Evolutionary conservation across 2,329 filamentous ascomycete genomes (phyloP), one percentile per base, ranked within the genome.

Genomic region (Knufia fluminis): DNA sequence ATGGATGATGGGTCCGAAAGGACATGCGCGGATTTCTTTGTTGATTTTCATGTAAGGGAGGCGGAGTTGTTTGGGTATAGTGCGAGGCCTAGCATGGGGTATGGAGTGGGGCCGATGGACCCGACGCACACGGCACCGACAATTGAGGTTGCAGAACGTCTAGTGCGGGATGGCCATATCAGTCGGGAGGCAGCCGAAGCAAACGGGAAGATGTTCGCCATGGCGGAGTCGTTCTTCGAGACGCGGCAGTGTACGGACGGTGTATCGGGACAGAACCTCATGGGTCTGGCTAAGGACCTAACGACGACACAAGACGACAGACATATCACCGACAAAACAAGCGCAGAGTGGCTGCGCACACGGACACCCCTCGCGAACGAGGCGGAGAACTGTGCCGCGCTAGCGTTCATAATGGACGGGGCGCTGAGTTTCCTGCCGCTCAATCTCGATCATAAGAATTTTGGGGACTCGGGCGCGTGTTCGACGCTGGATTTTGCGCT

Each of bases 401-500:
- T 76, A 1, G 62, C 66, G 0, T 76, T 74, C 23, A 48, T 69
- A 1, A 66, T 74, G 61, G 74, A 77, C 26, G 68, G 63, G 0
- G 70, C 61, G 0, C 54, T 76, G 2, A 60, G 70, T 0, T 75
- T 76, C 32, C 28, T 69, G 1, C 71, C 73, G 0, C 53, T 77
- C 44, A 62, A 60, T 1, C 71, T 73, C 46, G 65, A 60, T 45
- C 64, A 71, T 8, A 56, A 66, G 61, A 71, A 65, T 55, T 62
- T 75, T 32, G 66, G 70, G 1, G 71, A 76, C 32, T 64, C 63
- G 0, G 65, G 55, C 4, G 71, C 72, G 1, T 73, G 68, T 46
- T 70, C 68, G 1, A 70, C 66, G 8, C 56, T 77, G n/a, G 74
- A 77, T 54, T 77, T 77, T 58, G 68, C 75, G 2, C 50, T 77